Conservation (phyloP, 371 early-diverging fungal genomes). For the Syncephalastrum sp. region DNA sequence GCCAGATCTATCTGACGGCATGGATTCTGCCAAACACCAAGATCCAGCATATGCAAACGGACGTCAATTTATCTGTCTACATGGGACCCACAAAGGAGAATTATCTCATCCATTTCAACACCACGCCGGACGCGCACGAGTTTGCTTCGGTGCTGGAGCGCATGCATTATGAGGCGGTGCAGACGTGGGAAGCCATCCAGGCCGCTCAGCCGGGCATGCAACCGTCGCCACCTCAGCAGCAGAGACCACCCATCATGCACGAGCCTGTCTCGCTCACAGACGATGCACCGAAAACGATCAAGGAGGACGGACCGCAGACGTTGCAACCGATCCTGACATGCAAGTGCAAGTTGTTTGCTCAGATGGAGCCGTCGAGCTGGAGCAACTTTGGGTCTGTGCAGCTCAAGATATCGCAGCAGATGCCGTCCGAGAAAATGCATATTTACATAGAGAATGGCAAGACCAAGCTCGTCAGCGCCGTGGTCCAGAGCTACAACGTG, state of each 20-base stretch:
- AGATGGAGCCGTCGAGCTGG: conserved; percentile 47
- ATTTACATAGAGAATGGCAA: conserved; percentile 51
- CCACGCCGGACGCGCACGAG: conserved; percentile 30
- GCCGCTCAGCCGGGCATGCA: background rate
- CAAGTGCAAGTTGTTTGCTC: conserved; percentile 38
- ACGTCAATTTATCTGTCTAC: conserved; percentile 37
- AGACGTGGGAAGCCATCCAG: conserved; percentile 4
- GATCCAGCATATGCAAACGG: conserved; percentile 31
- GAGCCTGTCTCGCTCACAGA: conserved; percentile 9
- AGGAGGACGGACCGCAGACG: conserved; percentile 40
- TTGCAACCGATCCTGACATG: conserved; percentile 41
- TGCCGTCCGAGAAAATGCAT: conserved; percentile 41
- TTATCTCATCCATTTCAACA: conserved; percentile 41
- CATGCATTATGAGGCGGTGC: conserved; percentile 18
- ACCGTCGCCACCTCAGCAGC: conserved; percentile 2
- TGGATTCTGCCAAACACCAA: conserved; percentile 42
- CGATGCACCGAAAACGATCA: conserved; percentile 12
- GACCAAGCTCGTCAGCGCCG: conserved; percentile 34
- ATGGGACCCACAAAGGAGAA: conserved; percentile 40
- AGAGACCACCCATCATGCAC: conserved; percentile 1
- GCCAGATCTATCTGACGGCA: conserved; percentile 43
- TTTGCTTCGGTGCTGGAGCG: conserved; percentile 23
- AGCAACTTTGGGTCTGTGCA: conserved; percentile 35
- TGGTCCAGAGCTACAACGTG: conserved; percentile 44
- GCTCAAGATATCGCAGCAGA: conserved; percentile 39